Evolutionary conservation across 129 eudicot species (phyloP), one percentile per base, ranked within the genome.

Genomic region (Lactuca sativa): DNA sequence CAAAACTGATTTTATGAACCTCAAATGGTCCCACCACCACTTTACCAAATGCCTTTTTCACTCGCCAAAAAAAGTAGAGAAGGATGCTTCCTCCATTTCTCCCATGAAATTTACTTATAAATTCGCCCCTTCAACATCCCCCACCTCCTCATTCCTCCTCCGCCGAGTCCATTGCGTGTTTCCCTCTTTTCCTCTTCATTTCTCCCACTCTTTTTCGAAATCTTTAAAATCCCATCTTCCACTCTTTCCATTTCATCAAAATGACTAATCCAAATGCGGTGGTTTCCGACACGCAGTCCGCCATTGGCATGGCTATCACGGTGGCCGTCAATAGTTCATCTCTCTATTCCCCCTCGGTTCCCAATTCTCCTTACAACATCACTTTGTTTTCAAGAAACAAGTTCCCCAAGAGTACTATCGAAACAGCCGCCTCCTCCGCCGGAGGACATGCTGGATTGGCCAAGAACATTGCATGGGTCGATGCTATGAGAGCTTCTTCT

Each of bases 401-500:
- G 73, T 71, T 74, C 6, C 63, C 78, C 11, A 86, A 80, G 58
- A 86, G 74, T 70, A 40, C 44, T 40, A 57, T 84, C 6, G 96
- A 86, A 32, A 65, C 82, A 7, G 4, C 59, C 10, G 15, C 48
- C 58, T 2, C 52, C 3, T 53, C 58, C 2, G 18, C 47, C 36
- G 67, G 5, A 1, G 31, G 7, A 25, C 70, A 21, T 11, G 72
- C 65, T 9, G 59, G 33, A 56, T 38, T 49, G 74, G 61, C 8
- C 68, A 74, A 51, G 82, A 61, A 54, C 59, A 69, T 73, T 74
- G 81, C 82, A 13, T 82, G 90, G 82, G 83, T 86, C 31, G 97
- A 92, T 59, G 86, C 95, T 14, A 84, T 92, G 96, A 76, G 97
- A 62, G 96, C 89, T 59, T 88, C 97, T 61, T 92, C 97, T 14